Evolutionary conservation across 352 stramenopile species (phyloP).

Genomic region (Pythium volutum): DNA sequence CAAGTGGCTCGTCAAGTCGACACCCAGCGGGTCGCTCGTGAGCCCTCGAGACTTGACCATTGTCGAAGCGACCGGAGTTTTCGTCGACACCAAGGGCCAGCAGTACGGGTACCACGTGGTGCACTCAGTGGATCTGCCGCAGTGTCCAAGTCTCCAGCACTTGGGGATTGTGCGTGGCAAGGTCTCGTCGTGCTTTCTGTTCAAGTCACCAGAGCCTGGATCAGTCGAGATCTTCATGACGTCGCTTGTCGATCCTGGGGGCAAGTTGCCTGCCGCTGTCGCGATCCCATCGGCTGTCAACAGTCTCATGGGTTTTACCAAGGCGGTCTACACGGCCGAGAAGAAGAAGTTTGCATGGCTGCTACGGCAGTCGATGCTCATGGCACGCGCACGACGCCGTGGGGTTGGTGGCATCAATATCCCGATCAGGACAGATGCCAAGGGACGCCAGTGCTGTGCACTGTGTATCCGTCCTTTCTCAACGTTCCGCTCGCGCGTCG

Average conservation of each 20-base stretch:
- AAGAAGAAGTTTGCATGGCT: slow-evolving; percentile 31
- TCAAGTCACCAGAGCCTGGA: slow-evolving; percentile 6
- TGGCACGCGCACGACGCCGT: not conserved
- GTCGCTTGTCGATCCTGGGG: slow-evolving; percentile 21
- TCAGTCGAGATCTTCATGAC: slow-evolving; percentile 31
- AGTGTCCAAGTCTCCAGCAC: slow-evolving; percentile 5
- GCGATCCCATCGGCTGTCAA: slow-evolving; percentile 22
- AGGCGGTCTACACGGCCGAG: slow-evolving; percentile 26
- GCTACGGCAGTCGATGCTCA: not conserved
- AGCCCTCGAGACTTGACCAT: slow-evolving; percentile 37
- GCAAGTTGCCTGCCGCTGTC: slow-evolving; percentile 18
- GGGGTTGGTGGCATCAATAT: no score
- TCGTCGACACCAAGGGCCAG: slow-evolving; percentile 27
- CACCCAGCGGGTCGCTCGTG: slow-evolving; percentile 18
- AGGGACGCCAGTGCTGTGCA: slow-evolving; percentile 4
- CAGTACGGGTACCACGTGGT: slow-evolving; percentile 35
- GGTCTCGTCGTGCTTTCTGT: slow-evolving; percentile 16
- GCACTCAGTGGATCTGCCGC: slow-evolving; percentile 35
- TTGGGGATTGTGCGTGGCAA: slow-evolving; percentile 4
- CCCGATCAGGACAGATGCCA: not conserved
- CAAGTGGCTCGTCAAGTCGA: slow-evolving; percentile 28
- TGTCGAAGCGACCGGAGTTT: slow-evolving; percentile 44
- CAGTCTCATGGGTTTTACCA: slow-evolving; percentile 27
- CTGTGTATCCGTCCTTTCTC: slow-evolving; percentile 1
- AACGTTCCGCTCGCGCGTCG: not conserved